Evolutionary conservation across 352 stramenopile genomes (phyloP).

Genomic region (Pythium periplocum): DNA sequence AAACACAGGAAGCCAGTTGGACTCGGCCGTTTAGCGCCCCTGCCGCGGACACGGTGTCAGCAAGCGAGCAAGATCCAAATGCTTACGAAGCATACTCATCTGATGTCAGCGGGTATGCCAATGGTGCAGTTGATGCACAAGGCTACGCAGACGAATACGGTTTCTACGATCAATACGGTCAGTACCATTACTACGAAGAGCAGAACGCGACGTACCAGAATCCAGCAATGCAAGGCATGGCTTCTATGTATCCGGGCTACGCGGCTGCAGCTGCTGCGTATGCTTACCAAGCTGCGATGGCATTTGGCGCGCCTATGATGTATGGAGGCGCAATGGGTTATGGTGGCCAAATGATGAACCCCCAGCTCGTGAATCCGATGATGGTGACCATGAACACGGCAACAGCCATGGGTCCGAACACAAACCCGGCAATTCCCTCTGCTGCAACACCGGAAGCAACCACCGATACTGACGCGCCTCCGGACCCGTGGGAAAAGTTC

Average conservation of each 20-base stretch:
- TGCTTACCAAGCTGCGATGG: conserved; percentile 57
- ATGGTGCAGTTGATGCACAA: conserved; percentile 10
- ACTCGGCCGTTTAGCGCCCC: conserved; percentile 48
- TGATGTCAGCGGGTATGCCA: conserved; percentile 27
- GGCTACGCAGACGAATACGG: conserved; percentile 70
- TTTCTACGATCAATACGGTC: conserved; percentile 75
- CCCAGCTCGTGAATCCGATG: conserved; percentile 27
- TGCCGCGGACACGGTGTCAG: conserved; percentile 6
- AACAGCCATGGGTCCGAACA: not conserved
- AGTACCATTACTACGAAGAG: conserved; percentile 83
- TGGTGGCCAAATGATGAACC: conserved; percentile 34
- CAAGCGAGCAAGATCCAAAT: conserved; percentile 33
- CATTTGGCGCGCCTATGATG: conserved; percentile 39
- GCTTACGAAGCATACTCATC: conserved; percentile 15
- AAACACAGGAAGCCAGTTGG: conserved; percentile 85
- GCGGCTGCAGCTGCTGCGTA: conserved; percentile 34
- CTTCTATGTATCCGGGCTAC: conserved; percentile 46
- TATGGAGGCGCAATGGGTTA: conserved; percentile 39
- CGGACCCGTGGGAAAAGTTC: conserved; percentile 80
- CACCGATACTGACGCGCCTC: conserved; percentile 22
- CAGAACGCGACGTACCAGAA: conserved; percentile 18
- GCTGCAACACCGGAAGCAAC: not conserved
- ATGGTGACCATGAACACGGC: conserved; percentile 16
- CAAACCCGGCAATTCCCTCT: not conserved
- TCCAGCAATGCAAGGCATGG: conserved; percentile 16